Base-by-base conservation (phyloP, 345 rosid species). In the Hypericum perforatum region DNA sequence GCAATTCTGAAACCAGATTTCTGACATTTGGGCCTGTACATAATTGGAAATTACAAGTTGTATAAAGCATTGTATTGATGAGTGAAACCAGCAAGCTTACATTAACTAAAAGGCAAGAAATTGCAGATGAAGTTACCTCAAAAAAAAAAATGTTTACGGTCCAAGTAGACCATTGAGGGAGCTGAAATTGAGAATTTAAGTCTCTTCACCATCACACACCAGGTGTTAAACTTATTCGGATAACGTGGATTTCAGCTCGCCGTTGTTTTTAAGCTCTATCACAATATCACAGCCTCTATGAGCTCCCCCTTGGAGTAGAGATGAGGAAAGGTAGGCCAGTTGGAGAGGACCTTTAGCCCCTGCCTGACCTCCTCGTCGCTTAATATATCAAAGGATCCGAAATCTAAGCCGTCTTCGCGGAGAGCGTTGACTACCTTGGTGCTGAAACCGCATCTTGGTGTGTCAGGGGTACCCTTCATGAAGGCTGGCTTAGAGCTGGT, bases 241-340 rank as follows among this genome's bases (percentile, higher is more conserved):
- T 0, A 94, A 61, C 62, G 94, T 84, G n/a, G 78, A 63, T 72
- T 82, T 79, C 64, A 94, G 87, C 47, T 86, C 97, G 46, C 91
- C 86, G 5, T 63, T 77, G 63, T 59, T 75, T 52, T 58, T 67
- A 41, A 94, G 77, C 74, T 86, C 99, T 82, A 86, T 59, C 39
- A 94, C 46, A 37, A 86, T 94, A 61, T 94, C 99, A 56, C 95
- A 89, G 10, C 99, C 99, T 62, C 99, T 47, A 94, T 60, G 9
- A 94, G 67, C 75, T 94, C 97, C n/a, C 97, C 99, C 68, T 84
- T 89, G 75, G 74, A 79, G 66, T 86, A 94, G 46, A 94, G 83
- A 70, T 94, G 99, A 12, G 97, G 97, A 64, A 77, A 89, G 40
- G 99, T 94, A 6, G 99, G 97, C 99, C 99, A 94, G 66, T 84